phyloP scores from a whole-genome alignment of 2,329 filamentous ascomycete genomes.

The Monilinia fructicola region DNA sequence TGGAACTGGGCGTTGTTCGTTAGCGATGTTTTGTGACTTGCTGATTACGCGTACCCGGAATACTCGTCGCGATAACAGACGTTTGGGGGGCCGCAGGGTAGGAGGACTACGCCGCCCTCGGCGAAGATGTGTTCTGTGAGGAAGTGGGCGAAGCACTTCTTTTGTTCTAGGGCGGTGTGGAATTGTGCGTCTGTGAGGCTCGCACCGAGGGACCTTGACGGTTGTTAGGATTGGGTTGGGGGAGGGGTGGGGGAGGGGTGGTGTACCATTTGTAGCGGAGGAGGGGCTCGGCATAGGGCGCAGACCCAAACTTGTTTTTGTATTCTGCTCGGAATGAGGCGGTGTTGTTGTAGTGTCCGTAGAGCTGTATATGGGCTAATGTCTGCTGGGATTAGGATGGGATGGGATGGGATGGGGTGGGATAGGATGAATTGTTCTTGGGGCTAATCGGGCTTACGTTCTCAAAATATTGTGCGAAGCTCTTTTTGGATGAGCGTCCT shows the following conservation, averaged over 20 bases:
- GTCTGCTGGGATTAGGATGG: conserved; percentile 3
- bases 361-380: conserved; percentile 23
- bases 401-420: no score
- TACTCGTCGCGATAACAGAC: conserved; percentile 25
- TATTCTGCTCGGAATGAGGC: conserved; percentile 6
- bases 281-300: conserved; percentile 23
- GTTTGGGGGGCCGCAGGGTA: conserved; percentile 25
- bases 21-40: neutral
- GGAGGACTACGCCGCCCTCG: conserved; percentile 28
- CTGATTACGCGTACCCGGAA: neutral
- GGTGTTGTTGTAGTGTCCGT: conserved; percentile 21
- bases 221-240: neutral
- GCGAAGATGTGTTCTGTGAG: conserved; percentile 25
- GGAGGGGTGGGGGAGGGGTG: neutral
- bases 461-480: conserved; percentile 2
- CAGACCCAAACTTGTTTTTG: conserved; percentile 2
- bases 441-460: neutral
- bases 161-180: conserved; percentile 21
- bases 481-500: neutral
- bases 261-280: conserved; percentile 24
- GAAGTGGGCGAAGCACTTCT: conserved; percentile 25
- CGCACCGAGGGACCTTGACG: conserved; percentile 25
- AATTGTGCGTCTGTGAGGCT: conserved; percentile 25
- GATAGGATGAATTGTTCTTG: no score
- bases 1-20: neutral